Evolutionary conservation across 208 protist genomes (phyloP).

Genomic region (Leishmania braziliensis): DNA sequence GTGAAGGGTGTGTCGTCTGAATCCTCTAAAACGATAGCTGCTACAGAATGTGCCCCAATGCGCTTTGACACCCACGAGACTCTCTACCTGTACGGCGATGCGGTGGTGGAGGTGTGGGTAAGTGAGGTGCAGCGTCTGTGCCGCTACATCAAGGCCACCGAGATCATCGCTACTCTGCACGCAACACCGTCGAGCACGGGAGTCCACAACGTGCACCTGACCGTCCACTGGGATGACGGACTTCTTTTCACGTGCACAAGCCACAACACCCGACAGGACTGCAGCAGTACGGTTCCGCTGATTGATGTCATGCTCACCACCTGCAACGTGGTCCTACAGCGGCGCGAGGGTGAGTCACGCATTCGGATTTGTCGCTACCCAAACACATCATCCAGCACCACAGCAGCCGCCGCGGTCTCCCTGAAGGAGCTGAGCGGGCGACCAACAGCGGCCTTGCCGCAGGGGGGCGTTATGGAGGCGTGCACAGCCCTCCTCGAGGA

Average conservation of each 20-base stretch:
- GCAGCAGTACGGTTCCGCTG: conserved; percentile 9
- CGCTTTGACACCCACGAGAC: conserved; percentile 34
- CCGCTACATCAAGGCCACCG: conserved; percentile 67
- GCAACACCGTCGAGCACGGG: conserved; percentile 16
- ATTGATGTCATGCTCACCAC: conserved; percentile 24
- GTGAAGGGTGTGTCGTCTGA: background rate
- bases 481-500: conserved; percentile 22
- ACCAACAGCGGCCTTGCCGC: background rate
- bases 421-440: conserved; percentile 20
- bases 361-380: conserved; percentile 24
- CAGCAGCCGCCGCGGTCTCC: conserved; percentile 1
- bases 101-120: conserved; percentile 75
- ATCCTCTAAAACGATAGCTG: background rate
- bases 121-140: conserved; percentile 60
- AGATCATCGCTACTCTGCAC: conserved; percentile 71
- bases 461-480: conserved; percentile 17
- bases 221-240: conserved; percentile 76
- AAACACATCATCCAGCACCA: conserved; percentile 28
- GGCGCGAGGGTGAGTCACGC: conserved; percentile 6
- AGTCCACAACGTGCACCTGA: conserved; percentile 24
- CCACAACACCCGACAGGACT: background rate
- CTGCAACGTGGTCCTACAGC: conserved; percentile 24
- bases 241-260: conserved; percentile 61
- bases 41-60: conserved; percentile 17
- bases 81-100: conserved; percentile 35